Percentiles rank a stretch among this genome's conserved stretches.
phyloP scores from a whole-genome alignment of 2,329 filamentous ascomycete species.

The Tolypocladium nubicola region DNA sequence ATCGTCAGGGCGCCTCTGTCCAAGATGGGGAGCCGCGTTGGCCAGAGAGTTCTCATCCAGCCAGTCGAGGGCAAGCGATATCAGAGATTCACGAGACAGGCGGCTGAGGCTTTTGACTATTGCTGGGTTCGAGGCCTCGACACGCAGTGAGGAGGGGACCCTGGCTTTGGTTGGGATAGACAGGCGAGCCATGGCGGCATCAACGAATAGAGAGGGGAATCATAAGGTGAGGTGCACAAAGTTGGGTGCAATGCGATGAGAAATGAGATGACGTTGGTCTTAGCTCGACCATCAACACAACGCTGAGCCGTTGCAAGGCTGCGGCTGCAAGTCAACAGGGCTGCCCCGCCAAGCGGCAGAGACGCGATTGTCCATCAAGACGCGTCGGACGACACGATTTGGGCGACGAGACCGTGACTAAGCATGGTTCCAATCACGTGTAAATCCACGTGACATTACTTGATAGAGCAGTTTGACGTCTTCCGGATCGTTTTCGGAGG shows the following conservation, averaged over 20 bases:
- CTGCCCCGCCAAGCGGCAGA: background rate
- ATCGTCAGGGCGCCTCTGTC: constrained; percentile 9
- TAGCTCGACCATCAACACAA: background rate
- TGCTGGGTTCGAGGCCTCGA: constrained; percentile 53
- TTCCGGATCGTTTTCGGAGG: background rate
- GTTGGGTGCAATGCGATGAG: background rate
- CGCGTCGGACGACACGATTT: background rate
- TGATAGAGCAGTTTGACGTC: background rate
- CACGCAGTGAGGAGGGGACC: constrained; percentile 59
- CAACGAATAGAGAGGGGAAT: background rate
- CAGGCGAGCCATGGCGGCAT: constrained; percentile 36
- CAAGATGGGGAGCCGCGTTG: constrained; percentile 32
- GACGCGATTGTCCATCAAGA: background rate
- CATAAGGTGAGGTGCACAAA: background rate
- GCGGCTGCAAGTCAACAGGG: background rate
- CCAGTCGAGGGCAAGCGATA: constrained; percentile 68
- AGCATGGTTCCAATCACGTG: background rate
- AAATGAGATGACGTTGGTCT: background rate
- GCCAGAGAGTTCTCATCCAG: constrained; percentile 55
- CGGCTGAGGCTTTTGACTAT: constrained; percentile 57
- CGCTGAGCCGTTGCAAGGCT: background rate
- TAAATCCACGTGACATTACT: background rate
- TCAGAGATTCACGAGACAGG: constrained; percentile 60
- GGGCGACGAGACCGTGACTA: background rate
- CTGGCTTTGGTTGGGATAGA: constrained; percentile 62